A percentile compares a stretch with the other conserved stretches of the same genome.
Conservation (phyloP, 129 eudicot genomes). For the Chrysanthemum makinoi region DNA sequence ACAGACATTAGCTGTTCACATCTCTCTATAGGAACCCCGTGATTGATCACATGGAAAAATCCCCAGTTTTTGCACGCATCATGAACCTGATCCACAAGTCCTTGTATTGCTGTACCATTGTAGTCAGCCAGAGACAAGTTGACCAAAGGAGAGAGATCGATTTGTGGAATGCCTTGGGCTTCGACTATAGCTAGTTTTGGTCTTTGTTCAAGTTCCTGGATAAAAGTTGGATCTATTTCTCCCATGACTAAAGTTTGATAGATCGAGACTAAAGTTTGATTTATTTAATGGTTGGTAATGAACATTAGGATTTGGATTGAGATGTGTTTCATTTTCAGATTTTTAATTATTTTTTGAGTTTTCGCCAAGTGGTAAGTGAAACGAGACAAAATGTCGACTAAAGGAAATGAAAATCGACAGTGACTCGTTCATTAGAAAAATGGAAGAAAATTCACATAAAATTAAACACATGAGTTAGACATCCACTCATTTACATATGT, state of each 20-base stretch:
- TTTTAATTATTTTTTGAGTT: too few relatives aligned
- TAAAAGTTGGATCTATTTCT: conserved; percentile 57
- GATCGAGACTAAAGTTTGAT: too few relatives aligned
- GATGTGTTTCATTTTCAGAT: too few relatives aligned
- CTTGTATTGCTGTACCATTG: not conserved
- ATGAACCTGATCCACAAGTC: conserved; percentile 36
- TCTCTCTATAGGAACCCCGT: conserved; percentile 34
- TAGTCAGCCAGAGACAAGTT: not conserved
- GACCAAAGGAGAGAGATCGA: conserved; percentile 42
- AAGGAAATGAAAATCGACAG: too few relatives aligned
- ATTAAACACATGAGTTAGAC: too few relatives aligned
- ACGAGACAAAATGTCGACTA: too few relatives aligned
- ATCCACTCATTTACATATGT: too few relatives aligned
- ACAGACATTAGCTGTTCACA: conserved; percentile 31
- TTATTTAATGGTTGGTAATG: conserved; percentile 31
- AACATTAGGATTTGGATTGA: too few relatives aligned
- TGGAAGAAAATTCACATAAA: too few relatives aligned
- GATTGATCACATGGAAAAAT: conserved; percentile 64
- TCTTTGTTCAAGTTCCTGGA: conserved; percentile 68
- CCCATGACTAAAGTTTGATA: conserved; percentile 37
- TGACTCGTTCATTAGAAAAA: too few relatives aligned
- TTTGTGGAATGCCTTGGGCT: conserved; percentile 56
- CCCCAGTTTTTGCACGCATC: conserved; percentile 61
- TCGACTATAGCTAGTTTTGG: conserved; percentile 44
- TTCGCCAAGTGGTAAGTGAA: too few relatives aligned